phyloP scores from a whole-genome alignment of 2,329 filamentous ascomycete genomes.

The Fusarium sp. region DNA sequence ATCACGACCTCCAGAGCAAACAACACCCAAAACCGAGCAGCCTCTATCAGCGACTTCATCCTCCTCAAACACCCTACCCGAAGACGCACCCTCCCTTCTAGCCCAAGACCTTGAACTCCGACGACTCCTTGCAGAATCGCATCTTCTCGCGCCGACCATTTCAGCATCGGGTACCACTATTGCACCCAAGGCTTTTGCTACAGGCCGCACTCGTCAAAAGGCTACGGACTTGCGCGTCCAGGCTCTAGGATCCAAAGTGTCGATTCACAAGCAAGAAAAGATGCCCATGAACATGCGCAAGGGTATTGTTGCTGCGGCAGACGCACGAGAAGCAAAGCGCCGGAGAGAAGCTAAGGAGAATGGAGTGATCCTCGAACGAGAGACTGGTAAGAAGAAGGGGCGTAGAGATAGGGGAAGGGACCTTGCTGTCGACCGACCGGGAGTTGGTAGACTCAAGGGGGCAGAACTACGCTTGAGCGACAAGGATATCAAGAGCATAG shows the following conservation, averaged over 20 bases:
- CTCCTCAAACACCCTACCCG: slow-evolving; percentile 53
- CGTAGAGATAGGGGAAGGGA: slow-evolving; percentile 56
- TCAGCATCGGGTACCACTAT: slow-evolving; percentile 52
- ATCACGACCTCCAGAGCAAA: slow-evolving; percentile 59
- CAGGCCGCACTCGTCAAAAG: slow-evolving; percentile 80
- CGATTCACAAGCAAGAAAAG: slow-evolving; percentile 79
- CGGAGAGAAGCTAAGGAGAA: slow-evolving; percentile 87
- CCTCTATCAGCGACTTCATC: slow-evolving; percentile 37
- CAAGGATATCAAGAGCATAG: slow-evolving; percentile 77
- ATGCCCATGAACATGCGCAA: slow-evolving; percentile 91
- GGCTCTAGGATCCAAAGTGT: slow-evolving; percentile 79
- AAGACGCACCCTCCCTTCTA: slow-evolving; percentile 75
- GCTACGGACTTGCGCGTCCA: slow-evolving; percentile 86
- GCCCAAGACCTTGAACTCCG: slow-evolving; percentile 94
- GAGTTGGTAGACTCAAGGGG: slow-evolving; percentile 81
- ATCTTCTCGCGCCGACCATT: slow-evolving; percentile 72
- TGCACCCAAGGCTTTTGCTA: slow-evolving; percentile 55
- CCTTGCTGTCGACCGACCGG: slow-evolving; percentile 77
- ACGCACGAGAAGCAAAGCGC: slow-evolving; percentile 73
- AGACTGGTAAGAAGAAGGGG: slow-evolving; percentile 51
- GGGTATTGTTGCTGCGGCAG: slow-evolving; percentile 79
- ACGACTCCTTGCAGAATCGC: slow-evolving; percentile 88
- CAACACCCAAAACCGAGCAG: slow-evolving; percentile 28
- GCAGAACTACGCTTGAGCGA: slow-evolving; percentile 83
- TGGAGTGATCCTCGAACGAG: slow-evolving; percentile 83